Evolutionary conservation across 2,329 filamentous ascomycete genomes (phyloP), one percentile per base, ranked within the genome.

Genomic region (Aspergillus fructus): DNA sequence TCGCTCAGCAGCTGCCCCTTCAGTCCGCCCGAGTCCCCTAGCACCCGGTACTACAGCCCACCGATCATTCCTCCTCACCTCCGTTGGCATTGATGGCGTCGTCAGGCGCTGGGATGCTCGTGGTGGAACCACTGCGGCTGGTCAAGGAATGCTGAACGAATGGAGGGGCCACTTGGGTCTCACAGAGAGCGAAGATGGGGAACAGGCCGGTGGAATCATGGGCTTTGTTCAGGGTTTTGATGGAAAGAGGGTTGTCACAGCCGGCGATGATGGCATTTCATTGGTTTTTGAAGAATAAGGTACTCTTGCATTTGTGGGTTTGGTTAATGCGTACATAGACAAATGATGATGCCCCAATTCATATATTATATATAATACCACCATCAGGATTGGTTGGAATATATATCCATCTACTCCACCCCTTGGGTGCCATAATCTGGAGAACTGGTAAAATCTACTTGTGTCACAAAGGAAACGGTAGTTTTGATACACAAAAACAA

Each of bases 1-100:
- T 71, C 72, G 76, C 63, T 70, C 64, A 37, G 47, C 70, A 3
- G 72, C 73, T 4, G 67, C 68, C n/a, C 56, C 66, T 50, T 54
- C 67, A 56, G 27, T 65, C 47, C 67, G 65, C 13, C 60, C 70
- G 2, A 64, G 61, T 2, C 59, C 70, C 11, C 49, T 66, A 24
- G 64, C 69, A 4, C 47, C 68, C 42, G 65, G 68, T 2, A 46
- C 68, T 23, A 64, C 68, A 24, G 64, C 65, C 62, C 64, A 76
- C 69, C 65, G 83, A 76, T 57, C 93, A 85, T 77, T 71, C 87
- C 70, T 96, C 60, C 79, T 97, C 53, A 97, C 93, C 2, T 91
- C 86, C 62, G 93, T 88, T 64, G 94, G 94, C 8, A 91, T 97
- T 82, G 94, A 99, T 68, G 93, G 94, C 17, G 91, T 93, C 0